Evolutionary conservation across 176 grass and related monocot genomes (phyloP).

Genomic region (Elaeis guineensis): DNA sequence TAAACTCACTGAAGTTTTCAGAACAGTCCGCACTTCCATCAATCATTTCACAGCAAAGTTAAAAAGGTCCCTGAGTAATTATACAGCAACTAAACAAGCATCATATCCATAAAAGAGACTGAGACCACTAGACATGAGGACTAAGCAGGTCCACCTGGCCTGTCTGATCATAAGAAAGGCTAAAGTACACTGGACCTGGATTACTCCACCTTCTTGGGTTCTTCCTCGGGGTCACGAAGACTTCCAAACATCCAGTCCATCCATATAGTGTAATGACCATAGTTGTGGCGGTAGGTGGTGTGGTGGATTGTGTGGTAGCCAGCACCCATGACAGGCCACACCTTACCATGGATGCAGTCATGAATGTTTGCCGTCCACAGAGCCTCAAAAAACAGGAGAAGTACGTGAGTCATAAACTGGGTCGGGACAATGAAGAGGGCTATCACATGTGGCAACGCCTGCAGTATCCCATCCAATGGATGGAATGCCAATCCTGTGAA

Average conservation of each 20-base stretch:
- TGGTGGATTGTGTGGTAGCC: conserved; percentile 98
- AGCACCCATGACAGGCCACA: conserved; percentile 96
- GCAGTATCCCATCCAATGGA: conserved; percentile 91
- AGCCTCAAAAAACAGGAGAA: conserved; percentile 58
- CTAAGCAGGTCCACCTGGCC: too few species aligned
- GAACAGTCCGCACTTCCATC: too few species aligned
- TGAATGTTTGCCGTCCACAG: conserved; percentile 95
- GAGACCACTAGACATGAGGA: too few species aligned
- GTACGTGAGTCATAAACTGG: conserved; percentile 60
- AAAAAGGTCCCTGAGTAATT: too few species aligned
- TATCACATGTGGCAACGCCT: conserved; percentile 74
- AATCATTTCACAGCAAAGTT: too few species aligned
- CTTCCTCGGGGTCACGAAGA: conserved; percentile 61
- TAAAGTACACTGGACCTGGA: background rate
- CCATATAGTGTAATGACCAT: conserved; percentile 95
- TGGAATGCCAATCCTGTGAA: conserved; percentile 77
- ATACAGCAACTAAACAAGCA: too few species aligned
- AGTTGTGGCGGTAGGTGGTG: conserved; percentile 93
- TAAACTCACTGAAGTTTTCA: too few species aligned
- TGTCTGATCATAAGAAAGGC: too few species aligned
- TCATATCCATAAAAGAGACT: too few species aligned
- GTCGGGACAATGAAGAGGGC: conserved; percentile 58
- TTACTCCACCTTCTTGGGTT: conserved; percentile 38
- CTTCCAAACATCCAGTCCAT: conserved; percentile 98
- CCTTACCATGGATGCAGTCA: conserved; percentile 89